Percentiles rank a stretch among this genome's conserved stretches.
Conservation (phyloP, 257 asterid species). For the Capsicum chinense region DNA sequence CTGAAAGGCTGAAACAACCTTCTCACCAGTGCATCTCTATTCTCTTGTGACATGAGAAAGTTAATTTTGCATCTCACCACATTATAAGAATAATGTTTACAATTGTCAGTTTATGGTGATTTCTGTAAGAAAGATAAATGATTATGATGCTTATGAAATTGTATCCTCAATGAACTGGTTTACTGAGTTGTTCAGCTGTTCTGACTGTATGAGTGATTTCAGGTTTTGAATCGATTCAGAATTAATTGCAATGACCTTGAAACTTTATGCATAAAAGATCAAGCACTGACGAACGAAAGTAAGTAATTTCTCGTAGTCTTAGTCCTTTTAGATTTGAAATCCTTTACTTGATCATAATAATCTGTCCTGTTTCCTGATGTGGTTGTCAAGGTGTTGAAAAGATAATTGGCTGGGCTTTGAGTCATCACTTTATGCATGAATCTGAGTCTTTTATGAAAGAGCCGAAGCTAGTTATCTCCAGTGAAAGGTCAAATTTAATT, state of each 20-base stretch:
- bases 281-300: slow-evolving; percentile 85
- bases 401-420: slow-evolving; percentile 82
- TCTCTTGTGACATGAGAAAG: not conserved
- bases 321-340: slow-evolving; percentile 27
- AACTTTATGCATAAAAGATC: slow-evolving; percentile 73
- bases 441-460: slow-evolving; percentile 55
- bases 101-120: slow-evolving; percentile 19
- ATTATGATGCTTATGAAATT: slow-evolving; percentile 2
- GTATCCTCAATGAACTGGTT: slow-evolving; percentile 28
- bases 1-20: slow-evolving; percentile 14
- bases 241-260: slow-evolving; percentile 79
- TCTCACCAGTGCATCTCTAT: not conserved
- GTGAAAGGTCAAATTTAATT: slow-evolving; percentile 55
- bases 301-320: slow-evolving; percentile 37
- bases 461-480: slow-evolving; percentile 58
- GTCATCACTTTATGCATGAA: slow-evolving; percentile 78
- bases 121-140: slow-evolving; percentile 19
- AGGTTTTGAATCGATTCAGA: slow-evolving; percentile 65
- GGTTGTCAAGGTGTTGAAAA: slow-evolving; percentile 67
- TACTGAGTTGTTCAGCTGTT: not conserved
- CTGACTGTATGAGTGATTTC: slow-evolving; percentile 27
- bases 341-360: slow-evolving; percentile 30
- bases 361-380: slow-evolving; percentile 32
- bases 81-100: slow-evolving; percentile 14
- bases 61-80: not conserved